Percentiles rank a stretch among this genome's conserved stretches.
phyloP scores from a whole-genome alignment of 2,329 filamentous ascomycete species.

The Blastomyces parvus region DNA sequence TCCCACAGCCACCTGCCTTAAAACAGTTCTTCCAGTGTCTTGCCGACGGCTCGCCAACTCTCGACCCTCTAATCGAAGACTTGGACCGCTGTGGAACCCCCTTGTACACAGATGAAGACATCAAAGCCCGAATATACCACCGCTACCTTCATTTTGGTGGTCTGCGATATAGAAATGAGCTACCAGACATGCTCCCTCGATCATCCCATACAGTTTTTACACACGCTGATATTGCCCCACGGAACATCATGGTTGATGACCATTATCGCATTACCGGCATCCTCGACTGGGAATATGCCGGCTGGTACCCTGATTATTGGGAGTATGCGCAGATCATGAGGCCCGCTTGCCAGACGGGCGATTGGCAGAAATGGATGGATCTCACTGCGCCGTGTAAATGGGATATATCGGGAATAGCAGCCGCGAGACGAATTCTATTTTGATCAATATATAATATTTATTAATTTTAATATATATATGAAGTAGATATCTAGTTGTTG shows the following conservation, averaged over 20 bases:
- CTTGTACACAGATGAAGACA: slow-evolving; percentile 17
- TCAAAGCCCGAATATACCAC: slow-evolving; percentile 21
- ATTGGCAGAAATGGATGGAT: slow-evolving; percentile 25
- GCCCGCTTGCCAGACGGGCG: slow-evolving; percentile 18
- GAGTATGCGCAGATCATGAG: slow-evolving; percentile 31
- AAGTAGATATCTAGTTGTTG: no score
- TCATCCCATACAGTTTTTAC: slow-evolving; percentile 24
- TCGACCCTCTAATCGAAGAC: slow-evolving; percentile 19
- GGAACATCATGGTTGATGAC: slow-evolving; percentile 26
- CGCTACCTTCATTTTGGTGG: slow-evolving; percentile 21
- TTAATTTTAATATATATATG: no score
- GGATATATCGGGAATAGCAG: slow-evolving; percentile 21
- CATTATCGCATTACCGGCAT: slow-evolving; percentile 22
- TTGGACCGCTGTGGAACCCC: slow-evolving; percentile 16
- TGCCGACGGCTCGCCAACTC: slow-evolving; percentile 20
- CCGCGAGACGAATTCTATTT: slow-evolving; percentile 24
- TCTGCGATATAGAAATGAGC: slow-evolving; percentile 16
- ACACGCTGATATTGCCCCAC: slow-evolving; percentile 26
- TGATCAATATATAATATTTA: no score
- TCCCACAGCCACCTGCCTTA: slow-evolving; percentile 15
- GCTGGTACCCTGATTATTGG: slow-evolving; percentile 37
- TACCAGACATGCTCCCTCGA: slow-evolving; percentile 20
- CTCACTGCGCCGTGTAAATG: slow-evolving; percentile 22
- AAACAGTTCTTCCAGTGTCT: slow-evolving; percentile 19
- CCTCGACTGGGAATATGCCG: slow-evolving; percentile 35